Evolutionary conservation across 2,329 filamentous ascomycete genomes (phyloP).

Genomic region (Arthrobotrys sphaeroides): DNA sequence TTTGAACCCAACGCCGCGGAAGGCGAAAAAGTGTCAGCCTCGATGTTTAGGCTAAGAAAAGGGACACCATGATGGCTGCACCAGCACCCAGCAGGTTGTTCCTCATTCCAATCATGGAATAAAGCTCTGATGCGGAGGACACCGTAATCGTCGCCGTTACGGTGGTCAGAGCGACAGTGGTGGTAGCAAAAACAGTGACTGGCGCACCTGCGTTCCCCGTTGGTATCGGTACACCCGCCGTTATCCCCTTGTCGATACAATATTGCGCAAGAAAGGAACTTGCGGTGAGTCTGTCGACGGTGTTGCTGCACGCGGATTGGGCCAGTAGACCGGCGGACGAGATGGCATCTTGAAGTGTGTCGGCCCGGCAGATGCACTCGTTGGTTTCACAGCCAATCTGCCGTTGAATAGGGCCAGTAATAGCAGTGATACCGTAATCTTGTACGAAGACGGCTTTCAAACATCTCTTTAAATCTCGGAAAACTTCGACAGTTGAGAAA

Average conservation of each 20-base stretch:
- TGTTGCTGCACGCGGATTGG: slow-evolving; percentile 34
- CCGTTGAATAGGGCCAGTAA: slow-evolving; percentile 22
- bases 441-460: slow-evolving; percentile 32
- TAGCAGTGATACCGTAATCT: slow-evolving; percentile 27
- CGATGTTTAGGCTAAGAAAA: slow-evolving; percentile 36
- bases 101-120: slow-evolving; percentile 22
- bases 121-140: slow-evolving; percentile 34
- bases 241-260: slow-evolving; percentile 36
- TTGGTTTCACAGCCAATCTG: slow-evolving; percentile 42
- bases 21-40: slow-evolving; percentile 20
- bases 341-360: slow-evolving; percentile 37
- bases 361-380: slow-evolving; percentile 39
- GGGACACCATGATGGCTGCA: slow-evolving; percentile 26
- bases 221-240: slow-evolving; percentile 18
- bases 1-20: not conserved
- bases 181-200: slow-evolving; percentile 54
- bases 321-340: slow-evolving; percentile 37
- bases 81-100: slow-evolving; percentile 18
- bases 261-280: slow-evolving; percentile 38
- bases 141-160: slow-evolving; percentile 34
- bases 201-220: slow-evolving; percentile 37
- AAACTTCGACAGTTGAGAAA: slow-evolving; percentile 26
- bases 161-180: slow-evolving; percentile 43
- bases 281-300: slow-evolving; percentile 30
- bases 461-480: slow-evolving; percentile 30